Evolutionary conservation across 257 asterid genomes (phyloP).

Genomic region (Plantago major): DNA sequence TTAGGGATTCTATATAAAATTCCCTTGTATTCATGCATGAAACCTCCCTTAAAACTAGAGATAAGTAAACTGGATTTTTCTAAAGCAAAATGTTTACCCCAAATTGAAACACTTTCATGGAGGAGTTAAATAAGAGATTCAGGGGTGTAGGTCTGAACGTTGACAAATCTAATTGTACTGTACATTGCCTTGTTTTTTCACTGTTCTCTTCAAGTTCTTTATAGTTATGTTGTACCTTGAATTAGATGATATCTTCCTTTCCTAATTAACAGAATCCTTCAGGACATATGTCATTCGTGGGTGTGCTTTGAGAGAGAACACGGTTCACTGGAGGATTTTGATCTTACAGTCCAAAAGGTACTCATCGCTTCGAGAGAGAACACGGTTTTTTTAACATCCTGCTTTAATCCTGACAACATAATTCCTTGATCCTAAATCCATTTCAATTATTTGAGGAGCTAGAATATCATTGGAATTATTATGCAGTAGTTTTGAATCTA

Average conservation of each 20-base stretch:
- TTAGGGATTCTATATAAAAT: too few relatives aligned
- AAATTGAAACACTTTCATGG: too few relatives aligned
- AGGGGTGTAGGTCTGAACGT: too few relatives aligned
- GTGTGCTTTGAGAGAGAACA: slow-evolving; percentile 90
- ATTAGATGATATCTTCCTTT: slow-evolving; percentile 64
- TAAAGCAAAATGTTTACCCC: too few relatives aligned
- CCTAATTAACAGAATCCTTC: slow-evolving; percentile 81
- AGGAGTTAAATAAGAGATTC: too few relatives aligned
- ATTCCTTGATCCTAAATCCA: too few relatives aligned
- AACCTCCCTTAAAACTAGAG: too few relatives aligned
- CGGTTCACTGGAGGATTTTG: slow-evolving; percentile 80
- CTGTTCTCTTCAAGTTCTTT: slow-evolving; percentile 10
- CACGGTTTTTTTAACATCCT: slow-evolving; percentile 1
- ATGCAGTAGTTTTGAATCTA: background rate
- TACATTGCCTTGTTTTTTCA: slow-evolving; percentile 6
- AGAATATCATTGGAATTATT: too few relatives aligned
- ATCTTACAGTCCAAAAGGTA: slow-evolving; percentile 86
- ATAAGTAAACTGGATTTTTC: too few relatives aligned
- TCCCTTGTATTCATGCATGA: too few relatives aligned
- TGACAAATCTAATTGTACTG: slow-evolving; percentile 9
- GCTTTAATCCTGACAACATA: too few relatives aligned
- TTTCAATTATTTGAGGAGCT: too few relatives aligned
- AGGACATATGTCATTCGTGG: slow-evolving; percentile 95
- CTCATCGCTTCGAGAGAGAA: slow-evolving; percentile 15
- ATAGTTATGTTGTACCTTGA: slow-evolving; percentile 34